Percentiles rank a stretch among this genome's conserved stretches.
phyloP scores from a whole-genome alignment of 768 basidiomycete species.

The Hygrophorus pudorinus region DNA sequence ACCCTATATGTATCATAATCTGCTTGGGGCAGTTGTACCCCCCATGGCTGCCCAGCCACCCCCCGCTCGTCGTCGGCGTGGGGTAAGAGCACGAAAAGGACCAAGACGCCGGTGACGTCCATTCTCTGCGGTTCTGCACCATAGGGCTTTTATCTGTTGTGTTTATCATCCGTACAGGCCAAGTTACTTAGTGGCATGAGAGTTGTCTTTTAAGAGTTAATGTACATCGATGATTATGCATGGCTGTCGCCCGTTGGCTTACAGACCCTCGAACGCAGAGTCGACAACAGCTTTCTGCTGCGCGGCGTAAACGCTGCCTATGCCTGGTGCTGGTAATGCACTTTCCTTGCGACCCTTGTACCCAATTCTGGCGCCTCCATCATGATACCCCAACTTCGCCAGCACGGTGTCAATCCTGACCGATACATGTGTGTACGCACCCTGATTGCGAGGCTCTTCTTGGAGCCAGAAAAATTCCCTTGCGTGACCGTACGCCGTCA shows the following conservation, averaged over 20 bases:
- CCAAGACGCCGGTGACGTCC: too few relatives aligned
- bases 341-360: slow-evolving; percentile 66
- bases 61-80: too few relatives aligned
- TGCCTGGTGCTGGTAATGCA: slow-evolving; percentile 69
- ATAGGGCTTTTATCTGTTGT: too few relatives aligned
- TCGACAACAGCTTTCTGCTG: slow-evolving; percentile 59
- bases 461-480: slow-evolving; percentile 60
- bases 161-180: too few relatives aligned
- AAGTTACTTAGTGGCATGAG: too few relatives aligned
- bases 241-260: too few relatives aligned
- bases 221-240: too few relatives aligned
- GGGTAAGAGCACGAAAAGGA: too few relatives aligned
- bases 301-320: slow-evolving; percentile 52
- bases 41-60: too few relatives aligned
- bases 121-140: too few relatives aligned
- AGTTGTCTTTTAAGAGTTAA: not conserved
- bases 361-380: slow-evolving; percentile 19
- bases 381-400: slow-evolving; percentile 19
- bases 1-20: too few relatives aligned
- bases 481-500: slow-evolving; percentile 35
- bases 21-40: too few relatives aligned
- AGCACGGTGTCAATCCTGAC: slow-evolving; percentile 47
- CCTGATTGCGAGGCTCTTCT: slow-evolving; percentile 86
- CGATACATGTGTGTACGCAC: slow-evolving; percentile 61
- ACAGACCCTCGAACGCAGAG: slow-evolving; percentile 43